Evolutionary conservation across 805 yeast genomes (phyloP).

Genomic region (Suhomyces sp.): DNA sequence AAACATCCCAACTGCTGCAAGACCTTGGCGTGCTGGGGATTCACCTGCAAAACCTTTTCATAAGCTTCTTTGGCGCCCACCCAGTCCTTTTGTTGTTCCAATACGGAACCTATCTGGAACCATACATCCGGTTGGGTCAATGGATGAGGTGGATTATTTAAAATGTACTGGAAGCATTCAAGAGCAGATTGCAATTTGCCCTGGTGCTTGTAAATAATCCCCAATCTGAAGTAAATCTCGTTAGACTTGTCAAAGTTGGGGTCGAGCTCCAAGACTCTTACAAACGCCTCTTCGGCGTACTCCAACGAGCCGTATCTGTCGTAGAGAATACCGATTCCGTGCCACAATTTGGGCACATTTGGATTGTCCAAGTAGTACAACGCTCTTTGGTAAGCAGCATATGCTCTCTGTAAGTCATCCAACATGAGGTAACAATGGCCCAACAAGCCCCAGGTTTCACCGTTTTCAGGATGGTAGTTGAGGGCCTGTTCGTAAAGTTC

Average conservation of each 20-base stretch:
- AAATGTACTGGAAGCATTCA: slow-evolving; percentile 91
- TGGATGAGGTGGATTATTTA: slow-evolving; percentile 91
- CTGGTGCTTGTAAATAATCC: slow-evolving; percentile 95
- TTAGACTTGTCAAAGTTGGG: slow-evolving; percentile 94
- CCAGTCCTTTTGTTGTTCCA: slow-evolving; percentile 92
- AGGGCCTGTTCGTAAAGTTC: slow-evolving; percentile 89
- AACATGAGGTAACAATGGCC: slow-evolving; percentile 97
- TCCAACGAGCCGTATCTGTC: slow-evolving; percentile 95
- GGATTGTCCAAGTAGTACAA: slow-evolving; percentile 87
- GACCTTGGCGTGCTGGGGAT: slow-evolving; percentile 94
- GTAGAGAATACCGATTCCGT: slow-evolving; percentile 94
- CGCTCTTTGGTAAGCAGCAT: slow-evolving; percentile 95
- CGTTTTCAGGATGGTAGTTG: slow-evolving; percentile 77
- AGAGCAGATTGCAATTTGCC: slow-evolving; percentile 80
- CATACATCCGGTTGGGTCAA: slow-evolving; percentile 95
- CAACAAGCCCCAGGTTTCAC: slow-evolving; percentile 95
- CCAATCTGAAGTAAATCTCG: slow-evolving; percentile 93
- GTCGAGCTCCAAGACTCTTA: slow-evolving; percentile 91
- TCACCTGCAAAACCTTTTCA: slow-evolving; percentile 83
- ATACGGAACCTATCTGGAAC: slow-evolving; percentile 96
- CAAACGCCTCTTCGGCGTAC: slow-evolving; percentile 98
- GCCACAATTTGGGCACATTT: slow-evolving; percentile 96
- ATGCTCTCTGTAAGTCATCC: slow-evolving; percentile 93
- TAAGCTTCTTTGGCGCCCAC: slow-evolving; percentile 92
- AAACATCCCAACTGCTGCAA: slow-evolving; percentile 94